Evolutionary conservation across 768 basidiomycete species (phyloP).

Genomic region (Melanogaster broomeanus): DNA sequence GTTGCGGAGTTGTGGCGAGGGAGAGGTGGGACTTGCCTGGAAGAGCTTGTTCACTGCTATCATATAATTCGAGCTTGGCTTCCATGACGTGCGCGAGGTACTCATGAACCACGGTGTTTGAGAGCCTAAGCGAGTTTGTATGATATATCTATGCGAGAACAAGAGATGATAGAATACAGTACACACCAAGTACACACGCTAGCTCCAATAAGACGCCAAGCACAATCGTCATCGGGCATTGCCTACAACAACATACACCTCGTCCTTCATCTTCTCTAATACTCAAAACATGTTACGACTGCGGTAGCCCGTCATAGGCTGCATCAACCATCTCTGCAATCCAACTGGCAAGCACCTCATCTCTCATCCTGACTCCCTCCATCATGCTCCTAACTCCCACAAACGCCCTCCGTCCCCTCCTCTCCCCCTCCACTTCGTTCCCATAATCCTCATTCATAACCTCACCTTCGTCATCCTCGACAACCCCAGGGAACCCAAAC

Average conservation of each 20-base stretch:
- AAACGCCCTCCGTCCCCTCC: constrained; percentile 73
- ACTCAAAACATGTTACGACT: constrained; percentile 18
- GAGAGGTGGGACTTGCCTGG: constrained; percentile 29
- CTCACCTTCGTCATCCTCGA: constrained; percentile 77
- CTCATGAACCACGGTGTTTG: constrained; percentile 14
- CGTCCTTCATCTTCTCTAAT: background rate
- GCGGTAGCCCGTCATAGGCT: constrained; percentile 35
- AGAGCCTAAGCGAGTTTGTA: background rate
- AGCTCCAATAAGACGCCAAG: background rate
- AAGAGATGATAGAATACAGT: constrained; percentile 1
- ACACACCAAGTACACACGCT: background rate
- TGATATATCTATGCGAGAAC: background rate
- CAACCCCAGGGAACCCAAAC: constrained; percentile 85
- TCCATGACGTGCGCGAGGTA: constrained; percentile 10
- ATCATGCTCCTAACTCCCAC: constrained; percentile 56
- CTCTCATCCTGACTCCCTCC: constrained; percentile 64
- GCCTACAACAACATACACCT: too few species aligned
- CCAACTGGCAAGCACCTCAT: constrained; percentile 62
- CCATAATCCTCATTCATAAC: constrained; percentile 37
- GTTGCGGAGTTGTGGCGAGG: background rate
- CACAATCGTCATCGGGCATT: background rate
- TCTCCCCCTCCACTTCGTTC: constrained; percentile 66
- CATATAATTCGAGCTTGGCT: constrained; percentile 49
- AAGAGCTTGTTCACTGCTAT: constrained; percentile 50
- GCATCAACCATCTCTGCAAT: constrained; percentile 61